A percentile compares a stretch with the other conserved stretches of the same genome.
Evolutionary conservation across 495 filamentous ascomycete species (phyloP).

Genomic region (Friedmanniomyces endolithicus): DNA sequence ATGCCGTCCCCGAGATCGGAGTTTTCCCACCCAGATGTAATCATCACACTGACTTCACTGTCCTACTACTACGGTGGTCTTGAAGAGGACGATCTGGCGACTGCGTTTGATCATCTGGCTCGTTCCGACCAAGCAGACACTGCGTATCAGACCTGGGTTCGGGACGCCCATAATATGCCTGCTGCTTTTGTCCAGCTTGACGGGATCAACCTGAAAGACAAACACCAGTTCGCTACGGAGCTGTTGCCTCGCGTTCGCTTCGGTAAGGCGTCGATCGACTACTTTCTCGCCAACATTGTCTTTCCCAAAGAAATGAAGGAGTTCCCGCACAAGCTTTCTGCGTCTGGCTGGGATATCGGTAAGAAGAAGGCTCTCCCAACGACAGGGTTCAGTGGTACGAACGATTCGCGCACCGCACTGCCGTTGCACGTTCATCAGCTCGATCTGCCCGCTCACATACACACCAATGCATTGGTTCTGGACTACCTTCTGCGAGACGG

Average conservation of each 20-base stretch:
- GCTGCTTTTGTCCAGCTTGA: constrained; percentile 34
- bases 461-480: constrained; percentile 56
- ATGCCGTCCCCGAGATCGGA: constrained; percentile 50
- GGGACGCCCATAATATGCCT: constrained; percentile 29
- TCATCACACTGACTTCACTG: constrained; percentile 53
- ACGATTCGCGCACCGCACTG: constrained; percentile 47
- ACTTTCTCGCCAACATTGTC: constrained; percentile 47
- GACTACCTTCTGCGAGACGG: constrained; percentile 43
- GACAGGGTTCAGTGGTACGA: constrained; percentile 63
- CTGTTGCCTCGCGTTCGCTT: constrained; percentile 44
- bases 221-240: constrained; percentile 21
- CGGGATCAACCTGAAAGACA: constrained; percentile 50
- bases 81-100: constrained; percentile 37
- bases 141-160: constrained; percentile 46
- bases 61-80: constrained; percentile 60
- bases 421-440: constrained; percentile 44
- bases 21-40: constrained; percentile 62
- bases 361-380: constrained; percentile 37
- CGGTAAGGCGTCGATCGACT: constrained; percentile 46
- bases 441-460: constrained; percentile 42
- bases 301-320: constrained; percentile 54
- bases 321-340: constrained; percentile 52
- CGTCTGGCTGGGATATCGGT: constrained; percentile 59
- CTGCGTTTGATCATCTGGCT: constrained; percentile 38
- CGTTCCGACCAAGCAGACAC: constrained; percentile 42